Conservation (phyloP, 2,329 filamentous ascomycete species). For the Beauveria scarabaeidicola region DNA sequence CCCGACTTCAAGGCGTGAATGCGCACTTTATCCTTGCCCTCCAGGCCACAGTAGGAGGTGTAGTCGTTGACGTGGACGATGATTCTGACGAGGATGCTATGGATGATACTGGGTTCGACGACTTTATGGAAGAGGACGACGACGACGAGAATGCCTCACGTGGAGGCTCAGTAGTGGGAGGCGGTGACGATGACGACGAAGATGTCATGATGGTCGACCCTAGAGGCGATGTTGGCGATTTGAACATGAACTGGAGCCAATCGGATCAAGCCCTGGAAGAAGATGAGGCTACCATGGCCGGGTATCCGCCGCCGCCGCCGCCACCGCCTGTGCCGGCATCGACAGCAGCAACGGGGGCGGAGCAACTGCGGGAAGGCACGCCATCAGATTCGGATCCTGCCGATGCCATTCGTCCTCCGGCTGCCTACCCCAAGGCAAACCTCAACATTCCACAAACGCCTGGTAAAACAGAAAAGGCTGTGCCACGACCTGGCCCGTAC, state of each 20-base stretch:
- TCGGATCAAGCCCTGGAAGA: slow-evolving; percentile 62
- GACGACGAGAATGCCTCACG: slow-evolving; percentile 27
- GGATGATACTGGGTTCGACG: slow-evolving; percentile 35
- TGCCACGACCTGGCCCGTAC: slow-evolving; percentile 64
- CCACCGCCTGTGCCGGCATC: slow-evolving; percentile 49
- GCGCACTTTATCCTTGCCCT: slow-evolving; percentile 29
- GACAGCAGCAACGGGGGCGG: slow-evolving; percentile 23
- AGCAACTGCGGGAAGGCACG: slow-evolving; percentile 52
- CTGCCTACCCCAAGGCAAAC: slow-evolving; percentile 54
- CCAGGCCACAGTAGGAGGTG: slow-evolving; percentile 25
- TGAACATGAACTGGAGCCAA: slow-evolving; percentile 42
- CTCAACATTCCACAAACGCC: slow-evolving; percentile 78
- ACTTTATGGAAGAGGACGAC: slow-evolving; percentile 49
- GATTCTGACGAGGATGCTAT: slow-evolving; percentile 25
- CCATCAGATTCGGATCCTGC: slow-evolving; percentile 63
- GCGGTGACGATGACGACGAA: slow-evolving; percentile 43
- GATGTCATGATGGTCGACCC: slow-evolving; percentile 52
- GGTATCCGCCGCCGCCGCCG: slow-evolving; percentile 57
- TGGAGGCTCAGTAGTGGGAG: slow-evolving; percentile 24
- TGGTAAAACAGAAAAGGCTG: slow-evolving; percentile 38
- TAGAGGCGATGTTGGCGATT: slow-evolving; percentile 35
- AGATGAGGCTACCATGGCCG: slow-evolving; percentile 69
- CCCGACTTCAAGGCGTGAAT: slow-evolving; percentile 24
- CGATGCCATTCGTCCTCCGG: slow-evolving; percentile 55
- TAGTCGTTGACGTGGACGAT: slow-evolving; percentile 23